Evolutionary conservation across 805 yeast species (phyloP), one percentile per base, ranked within the genome.

Genomic region (Babjeviella inositovora): DNA sequence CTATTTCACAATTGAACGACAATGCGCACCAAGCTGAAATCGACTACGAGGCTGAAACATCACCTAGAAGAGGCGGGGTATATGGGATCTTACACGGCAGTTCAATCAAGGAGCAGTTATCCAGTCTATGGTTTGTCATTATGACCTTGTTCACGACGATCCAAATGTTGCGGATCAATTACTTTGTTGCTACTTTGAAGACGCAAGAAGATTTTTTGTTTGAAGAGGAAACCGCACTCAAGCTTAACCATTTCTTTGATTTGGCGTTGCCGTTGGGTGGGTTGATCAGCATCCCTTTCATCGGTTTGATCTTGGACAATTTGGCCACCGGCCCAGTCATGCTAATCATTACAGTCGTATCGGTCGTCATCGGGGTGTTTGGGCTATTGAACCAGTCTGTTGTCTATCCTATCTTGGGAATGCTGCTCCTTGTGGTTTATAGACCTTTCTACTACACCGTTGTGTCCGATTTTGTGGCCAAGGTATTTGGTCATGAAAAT

Each of bases 401-500:
- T 2, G 84, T 85, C 19, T 58, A 76, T 35, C n/a, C n/a, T n/a
- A n/a, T n/a, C 21, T 20, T 63, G 2, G 93, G 93, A 3, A 76
- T 85, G 20, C 34, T 70, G 2, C 32, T 77, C 15, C 52, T 85
- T 33, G 96, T 82, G 7, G 55, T 79, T 2, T 84, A 79, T 47
- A 62, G 97, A 44, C 95, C 97, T 7, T 79, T 85, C 40, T 84
- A 79, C 41, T 87, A 85, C 47, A 85, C 97, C 2, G 80, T 92
- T 2, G 81, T 84, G 5, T 77, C 93, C 2, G 96, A 87, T 46
- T 82, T 73, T 44, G 67, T 84, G 38, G 92, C 93, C 14, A 85
- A 85, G 43, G 87, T 85, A 15, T 85, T 87, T 51, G 97, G 97
- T 0, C 84, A 77, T 46, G 73, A 70, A 26, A 82, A 92, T 1